Conservation (phyloP, 1,284 basidiomycete species). For the Coniferiporia weirii region DNA sequence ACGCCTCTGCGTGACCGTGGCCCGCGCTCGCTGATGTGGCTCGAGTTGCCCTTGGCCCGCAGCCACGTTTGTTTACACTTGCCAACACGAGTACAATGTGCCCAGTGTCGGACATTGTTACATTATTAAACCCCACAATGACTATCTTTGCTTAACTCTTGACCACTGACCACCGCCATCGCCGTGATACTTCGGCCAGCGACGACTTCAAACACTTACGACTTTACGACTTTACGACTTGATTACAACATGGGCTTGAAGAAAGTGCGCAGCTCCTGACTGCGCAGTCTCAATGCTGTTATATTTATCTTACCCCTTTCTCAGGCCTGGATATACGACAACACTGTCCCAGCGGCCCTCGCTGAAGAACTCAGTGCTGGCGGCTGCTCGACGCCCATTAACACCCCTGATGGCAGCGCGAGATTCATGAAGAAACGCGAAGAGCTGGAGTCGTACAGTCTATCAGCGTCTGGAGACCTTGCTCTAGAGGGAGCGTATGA, state of each 20-base stretch:
- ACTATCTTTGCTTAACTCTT: background rate
- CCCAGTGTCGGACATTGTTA: background rate
- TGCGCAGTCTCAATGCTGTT: background rate
- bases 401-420: background rate
- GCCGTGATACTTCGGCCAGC: background rate
- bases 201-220: background rate
- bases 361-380: conserved; percentile 6
- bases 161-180: background rate
- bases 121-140: background rate
- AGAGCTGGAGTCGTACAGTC: conserved; percentile 4
- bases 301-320: background rate
- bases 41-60: too few species aligned
- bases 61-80: too few species aligned
- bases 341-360: background rate
- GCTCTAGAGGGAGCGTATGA: background rate
- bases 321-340: conserved; percentile 12
- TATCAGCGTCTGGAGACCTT: conserved; percentile 11
- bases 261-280: conserved; percentile 1
- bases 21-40: too few species aligned
- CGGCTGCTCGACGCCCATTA: background rate
- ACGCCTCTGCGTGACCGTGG: too few species aligned
- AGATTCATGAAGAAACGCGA: conserved; percentile 2
- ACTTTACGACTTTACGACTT: too few species aligned
- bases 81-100: too few species aligned
- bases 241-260: conserved; percentile 2